Conservation (phyloP, 2,329 filamentous ascomycete species). For the Fusarium foetens region DNA sequence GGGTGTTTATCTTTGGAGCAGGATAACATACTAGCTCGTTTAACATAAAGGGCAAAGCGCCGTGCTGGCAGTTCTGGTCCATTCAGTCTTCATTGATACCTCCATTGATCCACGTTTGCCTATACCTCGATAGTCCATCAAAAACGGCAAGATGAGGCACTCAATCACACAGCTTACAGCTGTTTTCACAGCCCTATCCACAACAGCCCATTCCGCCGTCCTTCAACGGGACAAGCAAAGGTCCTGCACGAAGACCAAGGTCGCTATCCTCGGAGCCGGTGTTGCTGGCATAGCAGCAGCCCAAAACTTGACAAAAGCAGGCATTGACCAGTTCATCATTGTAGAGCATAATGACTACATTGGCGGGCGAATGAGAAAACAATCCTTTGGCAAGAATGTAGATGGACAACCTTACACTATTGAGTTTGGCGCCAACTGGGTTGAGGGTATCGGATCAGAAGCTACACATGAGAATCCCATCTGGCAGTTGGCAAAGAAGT, state of each 20-base stretch:
- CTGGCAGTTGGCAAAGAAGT: conserved; percentile 70
- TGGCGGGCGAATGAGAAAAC: conserved; percentile 70
- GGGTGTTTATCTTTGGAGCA: neutral
- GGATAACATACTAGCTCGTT: neutral
- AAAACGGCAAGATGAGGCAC: neutral
- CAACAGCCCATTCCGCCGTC: neutral
- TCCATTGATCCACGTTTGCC: neutral
- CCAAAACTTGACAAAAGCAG: conserved; percentile 69
- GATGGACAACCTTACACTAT: conserved; percentile 66
- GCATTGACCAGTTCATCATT: conserved; percentile 71
- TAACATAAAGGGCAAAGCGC: neutral
- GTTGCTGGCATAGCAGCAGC: conserved; percentile 72
- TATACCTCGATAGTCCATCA: neutral
- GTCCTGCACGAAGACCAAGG: conserved; percentile 46
- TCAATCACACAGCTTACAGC: conserved; percentile 2
- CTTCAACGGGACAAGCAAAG: conserved; percentile 1
- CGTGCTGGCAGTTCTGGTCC: neutral
- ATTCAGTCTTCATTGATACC: neutral
- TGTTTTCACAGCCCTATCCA: neutral
- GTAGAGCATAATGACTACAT: conserved; percentile 71
- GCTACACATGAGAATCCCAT: conserved; percentile 65
- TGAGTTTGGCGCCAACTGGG: conserved; percentile 76
- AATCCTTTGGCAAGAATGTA: conserved; percentile 61
- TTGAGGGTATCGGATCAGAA: conserved; percentile 41
- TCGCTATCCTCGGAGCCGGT: conserved; percentile 62